These are phyloP conservation scores for Daldinia sp. DNA, from an alignment of 2,329 filamentous ascomycete genomes.

Conservation along the genomic window DNA sequence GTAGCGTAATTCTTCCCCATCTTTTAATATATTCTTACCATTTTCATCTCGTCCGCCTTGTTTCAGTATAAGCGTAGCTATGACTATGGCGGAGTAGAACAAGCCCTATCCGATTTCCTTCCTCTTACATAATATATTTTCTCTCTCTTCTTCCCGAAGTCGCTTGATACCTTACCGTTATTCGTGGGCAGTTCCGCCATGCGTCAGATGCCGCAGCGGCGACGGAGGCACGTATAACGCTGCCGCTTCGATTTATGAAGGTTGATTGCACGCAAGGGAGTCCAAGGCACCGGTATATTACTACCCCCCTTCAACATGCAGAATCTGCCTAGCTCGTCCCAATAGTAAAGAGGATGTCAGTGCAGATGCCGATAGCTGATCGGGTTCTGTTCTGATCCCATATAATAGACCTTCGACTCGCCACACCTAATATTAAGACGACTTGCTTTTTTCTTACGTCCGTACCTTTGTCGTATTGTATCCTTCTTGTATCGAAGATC, in stretches of 20 bases:
- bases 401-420: constrained; percentile 44
- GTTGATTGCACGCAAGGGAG: constrained; percentile 44
- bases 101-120: constrained; percentile 2
- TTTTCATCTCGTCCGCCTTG: constrained; percentile 4
- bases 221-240: constrained; percentile 30
- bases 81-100: neutral
- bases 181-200: constrained; percentile 39
- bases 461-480: constrained; percentile 40
- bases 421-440: constrained; percentile 40
- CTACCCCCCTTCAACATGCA: constrained; percentile 33
- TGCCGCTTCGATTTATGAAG: constrained; percentile 29
- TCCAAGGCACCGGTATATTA: constrained; percentile 38
- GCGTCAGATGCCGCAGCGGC: constrained; percentile 30
- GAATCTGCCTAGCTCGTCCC: constrained; percentile 20
- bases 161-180: constrained; percentile 20
- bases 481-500: constrained; percentile 17
- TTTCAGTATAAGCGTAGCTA: neutral
- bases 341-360: constrained; percentile 25
- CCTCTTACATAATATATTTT: constrained; percentile 12
- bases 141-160: constrained; percentile 16
- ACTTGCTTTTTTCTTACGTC: constrained; percentile 47
- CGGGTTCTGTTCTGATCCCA: constrained; percentile 36
- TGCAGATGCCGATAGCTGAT: constrained; percentile 32
- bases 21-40: constrained; percentile 1
- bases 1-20: neutral